Conservation (phyloP, 306 rosid genomes). For the Ziziphus jujuba region DNA sequence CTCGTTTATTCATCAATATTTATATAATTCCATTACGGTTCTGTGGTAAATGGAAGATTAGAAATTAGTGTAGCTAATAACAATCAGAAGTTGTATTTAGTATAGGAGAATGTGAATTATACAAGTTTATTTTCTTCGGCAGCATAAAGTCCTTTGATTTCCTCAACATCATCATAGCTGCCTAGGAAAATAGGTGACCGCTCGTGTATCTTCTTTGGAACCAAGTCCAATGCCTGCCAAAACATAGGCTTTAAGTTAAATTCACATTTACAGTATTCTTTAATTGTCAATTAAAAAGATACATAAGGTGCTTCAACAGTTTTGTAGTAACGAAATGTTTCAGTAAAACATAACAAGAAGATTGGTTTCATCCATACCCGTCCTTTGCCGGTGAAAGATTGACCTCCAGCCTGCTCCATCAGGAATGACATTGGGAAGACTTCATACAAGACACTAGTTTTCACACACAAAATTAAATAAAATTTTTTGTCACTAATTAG, state of each 20-base stretch:
- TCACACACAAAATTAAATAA: constrained; percentile 1
- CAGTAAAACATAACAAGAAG: neutral
- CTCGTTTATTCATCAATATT: constrained; percentile 4
- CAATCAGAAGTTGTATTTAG: neutral
- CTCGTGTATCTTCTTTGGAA: constrained; percentile 74
- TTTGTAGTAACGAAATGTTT: neutral
- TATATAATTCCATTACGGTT: constrained; percentile 8
- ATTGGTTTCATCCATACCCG: constrained; percentile 46
- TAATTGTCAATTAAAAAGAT: neutral
- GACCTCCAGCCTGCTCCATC: constrained; percentile 98
- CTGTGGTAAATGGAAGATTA: constrained; percentile 1
- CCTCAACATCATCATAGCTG: constrained; percentile 86
- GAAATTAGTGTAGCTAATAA: neutral
- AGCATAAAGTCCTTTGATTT: constrained; percentile 76
- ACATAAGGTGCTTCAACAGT: neutral
- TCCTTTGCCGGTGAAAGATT: constrained; percentile 84
- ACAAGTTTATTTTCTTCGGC: constrained; percentile 37
- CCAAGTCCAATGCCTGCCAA: constrained; percentile 80
- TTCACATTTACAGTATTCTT: too few species aligned
- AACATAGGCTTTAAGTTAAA: neutral
- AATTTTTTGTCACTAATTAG: neutral
- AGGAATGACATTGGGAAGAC: constrained; percentile 97
- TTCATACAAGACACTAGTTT: constrained; percentile 78
- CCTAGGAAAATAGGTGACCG: constrained; percentile 89
- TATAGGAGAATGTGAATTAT: neutral